phyloP scores from a whole-genome alignment of 495 filamentous ascomycete species.

The Saxispiralis lemnorum region DNA sequence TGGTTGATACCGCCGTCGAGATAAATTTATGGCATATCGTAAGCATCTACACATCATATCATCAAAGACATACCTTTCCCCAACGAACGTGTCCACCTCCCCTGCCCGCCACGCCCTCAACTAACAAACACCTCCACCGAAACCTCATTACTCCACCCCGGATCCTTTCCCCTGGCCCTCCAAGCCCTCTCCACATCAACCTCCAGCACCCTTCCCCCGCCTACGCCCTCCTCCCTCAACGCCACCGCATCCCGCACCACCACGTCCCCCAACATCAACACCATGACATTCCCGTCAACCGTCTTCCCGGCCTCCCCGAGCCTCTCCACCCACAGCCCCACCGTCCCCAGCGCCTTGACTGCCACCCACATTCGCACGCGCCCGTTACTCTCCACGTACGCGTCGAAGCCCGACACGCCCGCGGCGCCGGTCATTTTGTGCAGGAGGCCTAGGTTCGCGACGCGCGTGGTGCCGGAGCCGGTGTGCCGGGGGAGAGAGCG shows the following conservation, averaged over 20 bases:
- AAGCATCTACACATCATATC: too few species aligned
- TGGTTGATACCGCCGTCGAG: too few species aligned
- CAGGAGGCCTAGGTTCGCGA: constrained; percentile 64
- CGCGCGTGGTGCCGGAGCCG: constrained; percentile 16
- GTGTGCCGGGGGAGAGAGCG: constrained; percentile 29
- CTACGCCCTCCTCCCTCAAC: constrained; percentile 27
- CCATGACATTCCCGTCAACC: constrained; percentile 53
- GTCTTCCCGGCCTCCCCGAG: constrained; percentile 33
- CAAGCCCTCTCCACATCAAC: constrained; percentile 67
- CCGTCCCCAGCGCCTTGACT: constrained; percentile 63
- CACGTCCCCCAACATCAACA: constrained; percentile 50
- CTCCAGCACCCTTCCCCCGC: constrained; percentile 41
- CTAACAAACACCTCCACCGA: constrained; percentile 45
- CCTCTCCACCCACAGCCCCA: constrained; percentile 55
- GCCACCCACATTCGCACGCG: constrained; percentile 42
- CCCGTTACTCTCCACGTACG: constrained; percentile 39
- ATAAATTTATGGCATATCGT: too few species aligned
- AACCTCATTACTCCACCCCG: constrained; percentile 75
- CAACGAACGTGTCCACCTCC: too few species aligned
- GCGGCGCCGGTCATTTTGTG: constrained; percentile 82
- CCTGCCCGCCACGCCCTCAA: not conserved
- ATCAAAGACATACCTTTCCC: too few species aligned
- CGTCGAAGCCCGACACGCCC: constrained; percentile 45
- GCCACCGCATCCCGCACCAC: constrained; percentile 49
- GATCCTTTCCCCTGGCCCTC: constrained; percentile 50